Evolutionary conservation across 495 filamentous ascomycete genomes (phyloP), one percentile per base, ranked within the genome.

Genomic region (Lepraria neglecta): DNA sequence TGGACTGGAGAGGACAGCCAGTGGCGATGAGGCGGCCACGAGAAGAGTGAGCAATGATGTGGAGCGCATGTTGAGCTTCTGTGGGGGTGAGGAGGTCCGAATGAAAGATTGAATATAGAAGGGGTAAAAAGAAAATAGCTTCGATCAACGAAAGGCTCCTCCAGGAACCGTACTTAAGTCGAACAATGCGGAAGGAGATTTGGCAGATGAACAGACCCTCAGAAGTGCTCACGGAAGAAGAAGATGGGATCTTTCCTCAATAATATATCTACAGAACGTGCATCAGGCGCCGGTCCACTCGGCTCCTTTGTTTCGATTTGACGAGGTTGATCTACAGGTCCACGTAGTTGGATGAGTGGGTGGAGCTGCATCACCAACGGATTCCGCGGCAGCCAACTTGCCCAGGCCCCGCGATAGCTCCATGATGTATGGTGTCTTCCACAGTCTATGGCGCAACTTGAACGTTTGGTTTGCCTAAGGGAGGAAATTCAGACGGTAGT

Each of bases 341-440:
- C 51, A 53, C 30, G 19, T 19, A 10, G 51, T 53, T 21, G 51
- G 12, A 33, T 19, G 15, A 19, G 7, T 12, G 28, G 3, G n/a
- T 53, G 51, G 19, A 21, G 33, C 30, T 53, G 19, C n/a, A 33
- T 35, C 51, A 53, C 51, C 51, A 53, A 53, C 30, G 31, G 30
- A 21, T 54, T 11, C 6, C 33, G 47, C 15, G 51, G 6, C 5
- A 38, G 35, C 35, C 35, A 11, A 10, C 9, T 38, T 11, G 35
- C 2, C 6, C 17, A 38, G 10, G 27, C 4, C 50, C 30, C 33
- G 3, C 6, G 33, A 35, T 35, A 35, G 33, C 33, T 35, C 33
- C 33, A 35, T 35, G 10, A 21, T 17, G 15, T n/a, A 9, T 11
- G 30, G 19, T 4, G 4, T 35, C 50, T n/a, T 11, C 4, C 6